These are phyloP conservation scores for Talaromyces amestolkiae DNA, from an alignment of 2,329 filamentous ascomycete genomes.

Conservation along the genomic window DNA sequence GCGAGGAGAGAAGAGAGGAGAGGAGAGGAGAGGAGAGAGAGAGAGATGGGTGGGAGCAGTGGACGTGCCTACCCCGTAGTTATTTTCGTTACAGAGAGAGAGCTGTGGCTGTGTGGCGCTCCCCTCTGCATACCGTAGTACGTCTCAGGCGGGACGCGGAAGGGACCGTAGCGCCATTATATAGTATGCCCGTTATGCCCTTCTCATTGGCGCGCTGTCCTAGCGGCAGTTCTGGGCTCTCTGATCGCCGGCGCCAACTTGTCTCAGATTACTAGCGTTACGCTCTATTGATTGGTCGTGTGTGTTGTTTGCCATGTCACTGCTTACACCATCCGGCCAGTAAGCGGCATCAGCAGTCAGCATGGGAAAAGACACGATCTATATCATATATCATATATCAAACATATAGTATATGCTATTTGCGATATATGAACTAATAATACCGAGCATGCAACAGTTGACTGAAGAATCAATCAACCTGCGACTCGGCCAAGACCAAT, in stretches of 20 bases:
- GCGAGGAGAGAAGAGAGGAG: not conserved
- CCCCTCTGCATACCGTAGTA: not conserved
- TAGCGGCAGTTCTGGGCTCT: not conserved
- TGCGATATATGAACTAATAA: too few species aligned
- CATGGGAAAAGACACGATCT: not conserved
- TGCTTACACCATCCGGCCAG: not conserved
- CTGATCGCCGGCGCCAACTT: slow-evolving; percentile 8
- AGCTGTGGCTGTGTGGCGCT: slow-evolving; percentile 8
- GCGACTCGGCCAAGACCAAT: not conserved
- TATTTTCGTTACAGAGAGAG: not conserved
- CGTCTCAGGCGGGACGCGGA: not conserved
- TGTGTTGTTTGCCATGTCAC: not conserved
- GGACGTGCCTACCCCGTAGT: not conserved
- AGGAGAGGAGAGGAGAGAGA: not conserved
- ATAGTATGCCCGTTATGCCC: not conserved
- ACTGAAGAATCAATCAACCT: not conserved
- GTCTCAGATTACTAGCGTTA: slow-evolving; percentile 5
- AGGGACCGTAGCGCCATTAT: not conserved
- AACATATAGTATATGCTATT: too few species aligned
- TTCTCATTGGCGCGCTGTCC: not conserved
- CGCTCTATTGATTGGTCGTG: not conserved
- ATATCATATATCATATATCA: too few species aligned
- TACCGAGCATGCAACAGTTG: too few species aligned
- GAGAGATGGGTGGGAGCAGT: not conserved
- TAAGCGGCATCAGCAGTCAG: not conserved